These are phyloP conservation scores for Dothistroma septosporum DNA, from an alignment of 2,329 filamentous ascomycete species.

Conservation along the genomic window DNA sequence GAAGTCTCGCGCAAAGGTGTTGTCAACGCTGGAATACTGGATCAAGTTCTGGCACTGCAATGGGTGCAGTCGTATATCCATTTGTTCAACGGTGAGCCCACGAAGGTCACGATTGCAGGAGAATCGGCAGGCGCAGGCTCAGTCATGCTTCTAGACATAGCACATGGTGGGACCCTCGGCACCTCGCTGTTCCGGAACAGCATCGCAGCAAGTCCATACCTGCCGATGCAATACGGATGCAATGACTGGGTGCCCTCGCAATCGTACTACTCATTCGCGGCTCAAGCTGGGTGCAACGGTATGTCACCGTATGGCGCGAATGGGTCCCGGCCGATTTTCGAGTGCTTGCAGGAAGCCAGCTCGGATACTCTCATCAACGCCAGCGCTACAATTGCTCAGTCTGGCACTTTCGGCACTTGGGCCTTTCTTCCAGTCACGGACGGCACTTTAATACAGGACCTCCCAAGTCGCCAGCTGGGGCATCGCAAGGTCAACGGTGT, in stretches of 20 bases:
- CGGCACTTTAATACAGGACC: constrained; percentile 37
- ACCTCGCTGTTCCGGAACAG: constrained; percentile 29
- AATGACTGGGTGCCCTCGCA: constrained; percentile 44
- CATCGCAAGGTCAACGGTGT: constrained; percentile 38
- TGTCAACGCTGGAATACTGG: constrained; percentile 42
- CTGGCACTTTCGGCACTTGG: constrained; percentile 39
- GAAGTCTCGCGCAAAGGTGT: constrained; percentile 38
- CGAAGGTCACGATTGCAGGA: constrained; percentile 44
- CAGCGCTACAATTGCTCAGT: constrained; percentile 10
- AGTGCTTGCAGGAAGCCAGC: constrained; percentile 40
- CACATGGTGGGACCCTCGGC: constrained; percentile 27
- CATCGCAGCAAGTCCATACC: constrained; percentile 46
- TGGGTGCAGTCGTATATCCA: constrained; percentile 51
- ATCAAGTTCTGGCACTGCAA: constrained; percentile 49
- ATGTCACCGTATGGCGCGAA: constrained; percentile 34
- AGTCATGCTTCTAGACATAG: constrained; percentile 37
- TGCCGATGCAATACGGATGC: constrained; percentile 53
- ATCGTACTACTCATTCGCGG: constrained; percentile 45
- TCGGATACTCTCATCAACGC: constrained; percentile 18
- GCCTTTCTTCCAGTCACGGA: constrained; percentile 45
- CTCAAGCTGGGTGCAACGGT: constrained; percentile 38
- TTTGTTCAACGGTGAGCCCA: constrained; percentile 44
- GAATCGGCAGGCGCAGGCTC: constrained; percentile 39
- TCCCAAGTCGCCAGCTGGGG: constrained; percentile 38
- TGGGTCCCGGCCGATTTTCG: constrained; percentile 36